phyloP scores from a whole-genome alignment of 805 yeast species.

The Barnettozyma siamensis region DNA sequence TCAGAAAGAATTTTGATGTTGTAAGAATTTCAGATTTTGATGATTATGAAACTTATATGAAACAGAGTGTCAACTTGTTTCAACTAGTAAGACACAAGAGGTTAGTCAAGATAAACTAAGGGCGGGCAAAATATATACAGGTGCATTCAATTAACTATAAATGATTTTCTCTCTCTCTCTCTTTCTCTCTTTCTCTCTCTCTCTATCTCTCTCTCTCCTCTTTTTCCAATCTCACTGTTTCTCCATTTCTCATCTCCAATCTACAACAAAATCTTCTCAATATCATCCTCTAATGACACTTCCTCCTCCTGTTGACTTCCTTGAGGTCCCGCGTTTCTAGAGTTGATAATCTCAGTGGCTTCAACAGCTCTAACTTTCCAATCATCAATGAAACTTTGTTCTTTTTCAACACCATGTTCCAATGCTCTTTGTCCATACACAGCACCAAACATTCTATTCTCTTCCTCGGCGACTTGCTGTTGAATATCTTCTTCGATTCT shows the following conservation, averaged over 20 bases:
- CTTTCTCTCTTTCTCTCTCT: neutral
- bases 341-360: constrained; percentile 36
- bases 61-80: constrained; percentile 37
- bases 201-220: neutral
- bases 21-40: constrained; percentile 28
- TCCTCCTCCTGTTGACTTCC: constrained; percentile 1
- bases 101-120: neutral
- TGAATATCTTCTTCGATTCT: constrained; percentile 82
- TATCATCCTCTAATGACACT: neutral
- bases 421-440: constrained; percentile 56
- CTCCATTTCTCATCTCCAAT: no score
- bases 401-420: constrained; percentile 64
- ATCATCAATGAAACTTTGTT: constrained; percentile 60
- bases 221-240: neutral
- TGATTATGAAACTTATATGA: constrained; percentile 31
- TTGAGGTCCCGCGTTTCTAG: constrained; percentile 15
- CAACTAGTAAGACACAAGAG: constrained; percentile 28
- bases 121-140: neutral
- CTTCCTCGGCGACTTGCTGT: constrained; percentile 69
- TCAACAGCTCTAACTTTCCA: constrained; percentile 72
- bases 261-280: neutral
- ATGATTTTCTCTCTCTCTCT: no score
- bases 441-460: constrained; percentile 80
- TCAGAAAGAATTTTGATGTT: constrained; percentile 29
- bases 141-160: neutral